Percentiles rank a stretch among this genome's conserved stretches.
These are phyloP conservation scores for Podila epicladia DNA, from an alignment of 192 early-diverging fungal genomes.

Conservation along the genomic window DNA sequence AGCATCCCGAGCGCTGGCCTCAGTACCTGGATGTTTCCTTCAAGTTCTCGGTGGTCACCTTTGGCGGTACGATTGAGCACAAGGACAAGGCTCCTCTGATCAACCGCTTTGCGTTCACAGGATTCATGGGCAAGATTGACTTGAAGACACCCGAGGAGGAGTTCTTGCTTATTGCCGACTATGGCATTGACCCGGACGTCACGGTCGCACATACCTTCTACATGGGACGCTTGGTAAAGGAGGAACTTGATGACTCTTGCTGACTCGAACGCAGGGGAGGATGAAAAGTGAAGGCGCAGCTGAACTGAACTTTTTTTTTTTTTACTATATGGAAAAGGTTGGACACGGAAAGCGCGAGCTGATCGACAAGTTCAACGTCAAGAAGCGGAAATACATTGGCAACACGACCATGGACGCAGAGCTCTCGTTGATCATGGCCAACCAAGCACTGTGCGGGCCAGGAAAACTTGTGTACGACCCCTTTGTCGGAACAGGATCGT, in stretches of 20 bases:
- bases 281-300: too few species aligned
- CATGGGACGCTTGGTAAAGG: conserved; percentile 73
- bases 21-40: conserved; percentile 69
- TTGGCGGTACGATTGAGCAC: conserved; percentile 77
- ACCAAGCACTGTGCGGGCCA: conserved; percentile 83
- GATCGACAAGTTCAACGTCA: conserved; percentile 89
- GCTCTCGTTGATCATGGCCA: conserved; percentile 96
- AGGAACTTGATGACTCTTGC: neutral
- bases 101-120: conserved; percentile 86
- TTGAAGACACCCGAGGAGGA: conserved; percentile 81
- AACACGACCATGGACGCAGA: conserved; percentile 99
- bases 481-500: conserved; percentile 96
- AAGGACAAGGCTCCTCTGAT: conserved; percentile 83
- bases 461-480: conserved; percentile 93
- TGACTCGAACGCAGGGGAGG: neutral
- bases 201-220: conserved; percentile 59
- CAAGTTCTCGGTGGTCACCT: conserved; percentile 80
- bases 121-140: conserved; percentile 83
- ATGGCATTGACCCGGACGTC: conserved; percentile 61
- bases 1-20: conserved; percentile 66
- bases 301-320: neutral
- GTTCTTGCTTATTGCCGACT: conserved; percentile 84
- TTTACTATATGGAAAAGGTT: conserved; percentile 45
- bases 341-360: conserved; percentile 76
- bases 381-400: conserved; percentile 94